Percentiles rank a stretch among this genome's conserved stretches.
Conservation (phyloP, 495 filamentous ascomycete genomes). For the Saxispiralis lemnorum region DNA sequence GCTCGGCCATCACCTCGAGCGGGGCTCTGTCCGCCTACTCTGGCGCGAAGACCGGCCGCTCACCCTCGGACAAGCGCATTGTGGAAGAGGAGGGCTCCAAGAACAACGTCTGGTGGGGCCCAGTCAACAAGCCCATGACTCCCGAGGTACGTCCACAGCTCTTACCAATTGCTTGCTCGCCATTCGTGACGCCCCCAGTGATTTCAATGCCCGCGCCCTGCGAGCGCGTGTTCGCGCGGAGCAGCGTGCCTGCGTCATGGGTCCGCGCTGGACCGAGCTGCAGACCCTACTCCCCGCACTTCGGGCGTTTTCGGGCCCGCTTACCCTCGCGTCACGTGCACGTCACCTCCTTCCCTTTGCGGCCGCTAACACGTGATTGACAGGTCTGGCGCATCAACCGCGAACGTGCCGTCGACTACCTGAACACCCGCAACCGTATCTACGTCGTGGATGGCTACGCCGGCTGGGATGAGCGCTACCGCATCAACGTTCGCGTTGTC, state of each 20-base stretch:
- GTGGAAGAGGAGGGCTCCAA: slow-evolving; percentile 81
- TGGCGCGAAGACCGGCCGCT: slow-evolving; percentile 92
- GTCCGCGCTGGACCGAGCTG: no score
- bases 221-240: no score
- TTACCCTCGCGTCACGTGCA: background rate
- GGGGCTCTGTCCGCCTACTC: slow-evolving; percentile 95
- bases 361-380: slow-evolving; percentile 16
- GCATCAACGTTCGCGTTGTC: slow-evolving; percentile 92
- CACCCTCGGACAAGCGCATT: slow-evolving; percentile 89
- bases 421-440: slow-evolving; percentile 96
- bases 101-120: slow-evolving; percentile 90
- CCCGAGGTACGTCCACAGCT: slow-evolving; percentile 60
- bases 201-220: no score
- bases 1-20: slow-evolving; percentile 86
- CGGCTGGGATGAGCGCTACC: slow-evolving; percentile 96
- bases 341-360: background rate
- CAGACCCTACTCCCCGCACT: background rate
- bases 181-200: background rate
- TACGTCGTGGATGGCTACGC: slow-evolving; percentile 96
- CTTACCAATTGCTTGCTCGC: background rate
- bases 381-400: slow-evolving; percentile 99
- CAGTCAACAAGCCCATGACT: slow-evolving; percentile 97
- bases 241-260: no score
- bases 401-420: slow-evolving; percentile 94
- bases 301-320: slow-evolving; percentile 1